Evolutionary conservation across 163 green algal genomes (phyloP).

Genomic region (Scenedesmus sp.): DNA sequence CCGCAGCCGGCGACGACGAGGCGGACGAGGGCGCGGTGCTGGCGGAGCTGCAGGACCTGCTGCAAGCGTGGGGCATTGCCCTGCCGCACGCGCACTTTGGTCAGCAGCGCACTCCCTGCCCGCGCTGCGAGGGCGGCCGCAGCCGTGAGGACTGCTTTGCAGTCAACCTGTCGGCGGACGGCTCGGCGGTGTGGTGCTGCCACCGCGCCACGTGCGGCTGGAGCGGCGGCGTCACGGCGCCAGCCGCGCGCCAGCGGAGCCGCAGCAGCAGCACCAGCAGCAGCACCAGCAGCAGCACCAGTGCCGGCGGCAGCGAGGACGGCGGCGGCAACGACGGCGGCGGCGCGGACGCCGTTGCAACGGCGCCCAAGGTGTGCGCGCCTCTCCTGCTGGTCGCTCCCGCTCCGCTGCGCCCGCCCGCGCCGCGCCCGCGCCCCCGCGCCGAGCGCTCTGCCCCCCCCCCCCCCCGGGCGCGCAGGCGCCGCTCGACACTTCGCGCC

Average conservation of each 20-base stretch:
- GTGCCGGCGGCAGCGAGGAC: neutral
- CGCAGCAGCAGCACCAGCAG: conserved; percentile 2
- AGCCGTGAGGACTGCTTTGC: conserved; percentile 31
- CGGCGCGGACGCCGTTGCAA: no score
- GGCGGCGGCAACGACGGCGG: no score
- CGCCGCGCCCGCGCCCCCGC: no score
- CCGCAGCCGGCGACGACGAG: no score
- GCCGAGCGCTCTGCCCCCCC: no score
- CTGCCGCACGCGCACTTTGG: neutral
- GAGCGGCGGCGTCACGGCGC: neutral
- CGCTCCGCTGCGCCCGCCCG: no score
- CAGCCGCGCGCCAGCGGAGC: neutral
- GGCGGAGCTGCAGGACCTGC: conserved; percentile 12
- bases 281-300: neutral
- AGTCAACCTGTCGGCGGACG: neutral
- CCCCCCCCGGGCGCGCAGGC: no score
- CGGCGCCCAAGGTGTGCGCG: no score
- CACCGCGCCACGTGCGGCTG: conserved; percentile 23
- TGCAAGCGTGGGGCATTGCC: conserved; percentile 1
- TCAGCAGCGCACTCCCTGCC: conserved; percentile 18
- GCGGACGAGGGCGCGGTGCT: neutral
- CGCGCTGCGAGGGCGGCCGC: conserved; percentile 16
- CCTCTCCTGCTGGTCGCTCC: no score
- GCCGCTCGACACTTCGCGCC: neutral
- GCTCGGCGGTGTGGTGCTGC: conserved; percentile 29